Conservation (phyloP, 352 stramenopile species). For the Globisporangium parvum region DNA sequence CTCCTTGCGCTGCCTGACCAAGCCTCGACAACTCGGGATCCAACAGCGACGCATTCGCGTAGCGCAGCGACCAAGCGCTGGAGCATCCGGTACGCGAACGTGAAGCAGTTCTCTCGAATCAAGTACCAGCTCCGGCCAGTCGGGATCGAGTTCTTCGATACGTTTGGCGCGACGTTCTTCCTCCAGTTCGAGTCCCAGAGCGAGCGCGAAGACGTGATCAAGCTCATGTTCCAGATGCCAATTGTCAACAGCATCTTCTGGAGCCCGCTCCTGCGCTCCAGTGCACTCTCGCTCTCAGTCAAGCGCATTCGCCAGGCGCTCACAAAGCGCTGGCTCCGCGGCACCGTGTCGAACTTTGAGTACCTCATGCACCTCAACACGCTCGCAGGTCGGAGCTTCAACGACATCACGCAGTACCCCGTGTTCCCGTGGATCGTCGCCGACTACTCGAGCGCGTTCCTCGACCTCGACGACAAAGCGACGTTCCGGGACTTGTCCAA, state of each 20-base stretch:
- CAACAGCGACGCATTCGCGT: not conserved
- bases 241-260: conserved; percentile 81
- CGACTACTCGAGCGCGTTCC: conserved; percentile 82
- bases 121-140: conserved; percentile 76
- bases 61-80: conserved; percentile 23
- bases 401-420: conserved; percentile 98
- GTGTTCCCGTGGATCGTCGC: conserved; percentile 95
- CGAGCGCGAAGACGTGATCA: conserved; percentile 63
- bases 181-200: conserved; percentile 48
- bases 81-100: conserved; percentile 53
- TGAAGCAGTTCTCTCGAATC: conserved; percentile 76
- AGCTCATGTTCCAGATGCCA: conserved; percentile 72
- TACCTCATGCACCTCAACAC: conserved; percentile 97
- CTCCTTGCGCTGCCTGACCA: conserved; percentile 6
- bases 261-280: conserved; percentile 59
- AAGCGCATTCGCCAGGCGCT: conserved; percentile 65
- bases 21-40: not conserved
- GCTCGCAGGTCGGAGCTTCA: conserved; percentile 93
- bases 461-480: conserved; percentile 74
- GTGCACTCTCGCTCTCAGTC: conserved; percentile 47
- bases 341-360: conserved; percentile 88
- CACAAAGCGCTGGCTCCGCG: conserved; percentile 68
- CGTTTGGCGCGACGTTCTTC: conserved; percentile 62
- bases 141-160: conserved; percentile 74
- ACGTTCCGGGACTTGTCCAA: conserved; percentile 92